Conservation (phyloP, 768 basidiomycete genomes). For the Leccinum incarnatum region DNA sequence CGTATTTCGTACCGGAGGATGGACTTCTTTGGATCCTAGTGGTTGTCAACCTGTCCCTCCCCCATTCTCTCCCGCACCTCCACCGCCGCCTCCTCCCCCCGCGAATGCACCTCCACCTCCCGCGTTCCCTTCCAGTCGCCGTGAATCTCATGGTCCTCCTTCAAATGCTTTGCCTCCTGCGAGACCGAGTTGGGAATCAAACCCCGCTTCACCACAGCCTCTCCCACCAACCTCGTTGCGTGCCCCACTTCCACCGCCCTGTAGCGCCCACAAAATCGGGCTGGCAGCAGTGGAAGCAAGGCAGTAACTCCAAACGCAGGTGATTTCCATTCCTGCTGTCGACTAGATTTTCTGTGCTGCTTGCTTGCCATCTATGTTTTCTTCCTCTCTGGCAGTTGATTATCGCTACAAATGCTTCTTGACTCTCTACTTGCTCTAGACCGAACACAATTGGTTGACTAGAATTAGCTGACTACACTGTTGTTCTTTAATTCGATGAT, state of each 20-base stretch:
- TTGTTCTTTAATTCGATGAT: constrained; percentile 41
- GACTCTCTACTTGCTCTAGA: constrained; percentile 22
- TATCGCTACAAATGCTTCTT: constrained; percentile 15
- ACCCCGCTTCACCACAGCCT: constrained; percentile 9
- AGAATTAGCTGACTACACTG: constrained; percentile 52
- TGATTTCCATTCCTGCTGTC: constrained; percentile 7
- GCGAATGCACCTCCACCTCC: not conserved
- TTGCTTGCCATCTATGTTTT: constrained; percentile 5
- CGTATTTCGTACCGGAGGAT: constrained; percentile 59
- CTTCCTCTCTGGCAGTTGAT: constrained; percentile 1
- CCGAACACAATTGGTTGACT: constrained; percentile 26
- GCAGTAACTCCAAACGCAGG: constrained; percentile 17
- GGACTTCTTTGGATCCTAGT: constrained; percentile 61
- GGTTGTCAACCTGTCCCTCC: constrained; percentile 31
- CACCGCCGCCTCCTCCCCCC: constrained; percentile 13
- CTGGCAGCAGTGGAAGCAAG: constrained; percentile 54
- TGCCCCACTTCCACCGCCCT: constrained; percentile 22
- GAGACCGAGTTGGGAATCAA: not conserved
- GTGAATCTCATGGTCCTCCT: constrained; percentile 13
- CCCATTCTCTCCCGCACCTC: constrained; percentile 15
- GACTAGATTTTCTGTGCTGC: not conserved
- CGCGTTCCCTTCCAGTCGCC: not conserved
- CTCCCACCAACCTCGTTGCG: constrained; percentile 8
- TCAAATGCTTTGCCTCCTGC: constrained; percentile 5
- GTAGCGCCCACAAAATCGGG: constrained; percentile 34